A percentile compares a stretch with the other conserved stretches of the same genome.
Evolutionary conservation across 2,329 filamentous ascomycete species (phyloP).

Genomic region (Aspergillus quadricinctus): DNA sequence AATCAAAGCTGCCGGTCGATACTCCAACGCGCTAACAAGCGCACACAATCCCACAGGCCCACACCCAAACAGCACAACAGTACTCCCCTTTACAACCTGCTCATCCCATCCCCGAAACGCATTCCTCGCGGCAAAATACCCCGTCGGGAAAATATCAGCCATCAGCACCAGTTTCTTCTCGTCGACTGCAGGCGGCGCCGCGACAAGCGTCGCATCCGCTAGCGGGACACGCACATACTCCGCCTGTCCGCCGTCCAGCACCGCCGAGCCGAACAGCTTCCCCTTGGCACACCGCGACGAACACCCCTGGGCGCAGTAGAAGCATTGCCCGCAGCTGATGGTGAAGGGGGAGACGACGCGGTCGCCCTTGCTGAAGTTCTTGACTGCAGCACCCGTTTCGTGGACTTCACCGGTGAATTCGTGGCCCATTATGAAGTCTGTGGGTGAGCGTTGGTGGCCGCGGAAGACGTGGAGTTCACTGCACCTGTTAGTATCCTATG

Average conservation of each 20-base stretch:
- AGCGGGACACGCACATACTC: slow-evolving; percentile 75
- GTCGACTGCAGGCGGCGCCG: slow-evolving; percentile 63
- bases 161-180: slow-evolving; percentile 75
- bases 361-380: slow-evolving; percentile 66
- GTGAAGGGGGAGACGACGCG: slow-evolving; percentile 80
- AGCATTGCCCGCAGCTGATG: slow-evolving; percentile 68
- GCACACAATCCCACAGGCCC: slow-evolving; percentile 16
- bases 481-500: neutral
- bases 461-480: slow-evolving; percentile 79
- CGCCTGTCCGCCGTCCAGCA: slow-evolving; percentile 72
- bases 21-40: slow-evolving; percentile 62
- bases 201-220: slow-evolving; percentile 72
- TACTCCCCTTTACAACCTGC: slow-evolving; percentile 6
- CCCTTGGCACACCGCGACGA: slow-evolving; percentile 69
- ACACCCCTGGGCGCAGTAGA: slow-evolving; percentile 71
- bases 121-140: slow-evolving; percentile 15
- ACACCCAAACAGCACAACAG: slow-evolving; percentile 15
- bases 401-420: slow-evolving; percentile 77
- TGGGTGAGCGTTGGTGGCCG: slow-evolving; percentile 66
- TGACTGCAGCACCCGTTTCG: slow-evolving; percentile 53
- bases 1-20: slow-evolving; percentile 67
- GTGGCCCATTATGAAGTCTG: slow-evolving; percentile 65
- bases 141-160: slow-evolving; percentile 70
- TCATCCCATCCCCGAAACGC: slow-evolving; percentile 7
- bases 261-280: slow-evolving; percentile 64